phyloP scores from a whole-genome alignment of 2,329 filamentous ascomycete genomes.

The Monosporascus sp. region DNA sequence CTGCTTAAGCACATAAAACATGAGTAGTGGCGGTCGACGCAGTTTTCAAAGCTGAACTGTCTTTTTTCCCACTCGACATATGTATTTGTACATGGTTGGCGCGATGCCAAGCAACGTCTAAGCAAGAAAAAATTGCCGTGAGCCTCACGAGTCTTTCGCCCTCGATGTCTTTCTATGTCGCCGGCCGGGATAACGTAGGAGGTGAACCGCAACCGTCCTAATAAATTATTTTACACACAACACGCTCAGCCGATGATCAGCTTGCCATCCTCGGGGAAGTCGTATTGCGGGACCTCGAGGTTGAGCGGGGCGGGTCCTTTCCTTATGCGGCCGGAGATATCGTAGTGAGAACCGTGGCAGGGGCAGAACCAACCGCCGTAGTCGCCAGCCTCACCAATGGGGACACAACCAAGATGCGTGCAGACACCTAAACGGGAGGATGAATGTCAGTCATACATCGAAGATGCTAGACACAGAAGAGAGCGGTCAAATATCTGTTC shows the following conservation, averaged over 20 bases:
- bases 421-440: constrained; percentile 66
- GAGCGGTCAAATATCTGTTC: too few species aligned
- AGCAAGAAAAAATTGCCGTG: constrained; percentile 10
- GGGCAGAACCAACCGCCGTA: constrained; percentile 99
- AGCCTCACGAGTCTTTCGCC: not conserved
- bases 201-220: constrained; percentile 14
- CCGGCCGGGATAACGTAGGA: not conserved
- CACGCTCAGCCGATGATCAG: constrained; percentile 81
- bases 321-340: constrained; percentile 97
- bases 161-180: not conserved
- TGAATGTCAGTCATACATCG: constrained; percentile 9
- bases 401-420: constrained; percentile 98
- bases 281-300: constrained; percentile 89
- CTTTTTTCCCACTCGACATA: constrained; percentile 17
- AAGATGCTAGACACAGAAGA: not conserved
- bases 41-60: not conserved
- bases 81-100: constrained; percentile 25
- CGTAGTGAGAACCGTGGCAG: constrained; percentile 99
- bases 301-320: constrained; percentile 97
- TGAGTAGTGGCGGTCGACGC: not conserved
- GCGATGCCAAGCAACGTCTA: constrained; percentile 24
- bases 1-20: not conserved
- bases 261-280: constrained; percentile 84
- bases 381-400: constrained; percentile 97
- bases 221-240: constrained; percentile 24